phyloP scores from a whole-genome alignment of 1,284 basidiomycete species.

The Cutaneotrichosporon sp. region DNA sequence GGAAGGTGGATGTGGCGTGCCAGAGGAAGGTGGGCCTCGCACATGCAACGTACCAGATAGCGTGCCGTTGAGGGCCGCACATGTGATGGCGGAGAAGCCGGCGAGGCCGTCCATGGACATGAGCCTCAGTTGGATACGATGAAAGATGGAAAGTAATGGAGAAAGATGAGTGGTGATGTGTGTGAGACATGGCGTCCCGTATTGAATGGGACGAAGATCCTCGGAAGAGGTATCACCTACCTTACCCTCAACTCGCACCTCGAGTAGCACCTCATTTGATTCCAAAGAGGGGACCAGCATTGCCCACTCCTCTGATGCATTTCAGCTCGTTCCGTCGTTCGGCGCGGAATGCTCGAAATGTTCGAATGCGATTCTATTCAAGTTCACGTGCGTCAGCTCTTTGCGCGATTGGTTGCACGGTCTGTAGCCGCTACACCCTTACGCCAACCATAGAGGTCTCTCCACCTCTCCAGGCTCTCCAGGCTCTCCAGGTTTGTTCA shows the following conservation, averaged over 20 bases:
- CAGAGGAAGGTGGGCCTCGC: too few relatives aligned
- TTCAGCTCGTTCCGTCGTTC: background rate
- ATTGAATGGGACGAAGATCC: too few relatives aligned
- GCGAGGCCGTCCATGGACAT: conserved; percentile 2
- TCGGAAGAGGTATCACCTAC: too few relatives aligned
- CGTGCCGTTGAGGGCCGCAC: background rate
- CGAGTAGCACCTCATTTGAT: too few relatives aligned
- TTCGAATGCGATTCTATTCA: background rate
- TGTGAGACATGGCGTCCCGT: background rate
- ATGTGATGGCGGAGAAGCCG: background rate
- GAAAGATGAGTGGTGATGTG: background rate
- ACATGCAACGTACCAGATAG: background rate
- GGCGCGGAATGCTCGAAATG: background rate
- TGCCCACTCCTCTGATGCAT: background rate
- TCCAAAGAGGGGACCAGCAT: too few relatives aligned
- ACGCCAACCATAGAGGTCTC: too few relatives aligned
- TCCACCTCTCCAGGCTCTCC: too few relatives aligned
- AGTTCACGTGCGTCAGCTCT: background rate
- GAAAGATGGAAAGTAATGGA: background rate
- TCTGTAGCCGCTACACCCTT: background rate
- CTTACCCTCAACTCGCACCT: too few relatives aligned
- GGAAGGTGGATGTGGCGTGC: background rate
- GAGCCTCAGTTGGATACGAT: background rate
- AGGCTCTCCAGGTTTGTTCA: too few relatives aligned
- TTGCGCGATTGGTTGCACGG: background rate